Conservation (phyloP, 139 green algal species). For the Chlorella vulgaris region DNA sequence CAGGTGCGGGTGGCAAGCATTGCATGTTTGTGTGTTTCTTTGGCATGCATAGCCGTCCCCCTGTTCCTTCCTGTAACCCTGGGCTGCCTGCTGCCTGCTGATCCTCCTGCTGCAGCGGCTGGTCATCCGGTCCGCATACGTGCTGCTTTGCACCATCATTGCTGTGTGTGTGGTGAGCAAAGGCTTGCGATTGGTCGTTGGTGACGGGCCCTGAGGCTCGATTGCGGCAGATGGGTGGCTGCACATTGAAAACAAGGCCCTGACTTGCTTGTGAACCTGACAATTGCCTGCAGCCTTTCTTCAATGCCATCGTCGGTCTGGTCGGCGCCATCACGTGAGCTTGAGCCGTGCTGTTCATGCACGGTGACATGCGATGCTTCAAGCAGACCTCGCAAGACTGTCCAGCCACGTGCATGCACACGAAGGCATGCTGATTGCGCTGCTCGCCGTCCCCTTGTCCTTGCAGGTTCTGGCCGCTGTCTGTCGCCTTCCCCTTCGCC, state of each 20-base stretch:
- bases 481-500: conserved; percentile 40
- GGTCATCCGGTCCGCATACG: conserved; percentile 25
- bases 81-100: not conserved
- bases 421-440: no score
- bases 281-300: conserved; percentile 35
- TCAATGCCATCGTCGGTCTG: conserved; percentile 9
- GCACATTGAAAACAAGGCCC: no score
- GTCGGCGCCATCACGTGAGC: conserved; percentile 13
- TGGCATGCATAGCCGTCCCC: not conserved
- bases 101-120: conserved; percentile 4
- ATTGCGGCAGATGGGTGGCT: no score
- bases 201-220: no score
- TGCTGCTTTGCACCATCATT: conserved; percentile 7
- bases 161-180: conserved; percentile 6
- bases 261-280: no score
- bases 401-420: no score
- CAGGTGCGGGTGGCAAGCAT: not conserved
- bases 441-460: no score
- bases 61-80: no score
- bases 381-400: no score
- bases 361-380: not conserved
- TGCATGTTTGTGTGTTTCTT: no score
- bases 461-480: conserved; percentile 42
- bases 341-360: not conserved
- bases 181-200: no score